These are phyloP conservation scores for Corniculantispora saksenae DNA, from an alignment of 2,329 filamentous ascomycete species.

Conservation along the genomic window DNA sequence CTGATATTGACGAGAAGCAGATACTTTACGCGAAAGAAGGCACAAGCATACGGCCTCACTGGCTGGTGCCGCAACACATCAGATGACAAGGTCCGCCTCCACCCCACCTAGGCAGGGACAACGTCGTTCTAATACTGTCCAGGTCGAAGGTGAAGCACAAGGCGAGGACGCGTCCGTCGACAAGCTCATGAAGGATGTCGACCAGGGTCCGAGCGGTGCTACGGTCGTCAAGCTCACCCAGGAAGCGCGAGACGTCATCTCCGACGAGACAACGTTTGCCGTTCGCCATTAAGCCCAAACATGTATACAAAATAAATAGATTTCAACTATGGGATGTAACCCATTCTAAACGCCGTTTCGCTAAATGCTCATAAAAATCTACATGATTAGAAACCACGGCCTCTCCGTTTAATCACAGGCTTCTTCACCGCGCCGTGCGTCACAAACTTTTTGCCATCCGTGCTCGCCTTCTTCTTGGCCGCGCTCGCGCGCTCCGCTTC, in stretches of 20 bases:
- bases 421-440: slow-evolving; percentile 64
- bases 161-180: slow-evolving; percentile 65
- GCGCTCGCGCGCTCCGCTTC: slow-evolving; percentile 47
- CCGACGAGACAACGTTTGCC: slow-evolving; percentile 68
- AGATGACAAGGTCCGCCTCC: slow-evolving; percentile 51
- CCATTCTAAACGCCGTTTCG: slow-evolving; percentile 8
- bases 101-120: not conserved
- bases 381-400: slow-evolving; percentile 49
- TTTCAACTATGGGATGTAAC: not conserved
- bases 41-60: slow-evolving; percentile 51
- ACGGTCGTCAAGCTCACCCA: slow-evolving; percentile 74
- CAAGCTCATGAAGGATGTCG: slow-evolving; percentile 72
- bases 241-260: slow-evolving; percentile 62
- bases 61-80: slow-evolving; percentile 64
- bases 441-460: slow-evolving; percentile 56
- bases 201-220: slow-evolving; percentile 71
- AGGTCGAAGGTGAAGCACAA: slow-evolving; percentile 92
- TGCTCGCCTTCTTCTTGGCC: slow-evolving; percentile 42
- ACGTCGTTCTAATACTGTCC: slow-evolving; percentile 12
- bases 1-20: slow-evolving; percentile 31
- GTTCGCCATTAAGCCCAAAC: slow-evolving; percentile 43
- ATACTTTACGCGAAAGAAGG: slow-evolving; percentile 57
- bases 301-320: not conserved
- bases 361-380: slow-evolving; percentile 13
- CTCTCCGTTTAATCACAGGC: slow-evolving; percentile 57